Base-by-base conservation (phyloP, 352 stramenopile genomes). In the Pythium aphanidermatum region DNA sequence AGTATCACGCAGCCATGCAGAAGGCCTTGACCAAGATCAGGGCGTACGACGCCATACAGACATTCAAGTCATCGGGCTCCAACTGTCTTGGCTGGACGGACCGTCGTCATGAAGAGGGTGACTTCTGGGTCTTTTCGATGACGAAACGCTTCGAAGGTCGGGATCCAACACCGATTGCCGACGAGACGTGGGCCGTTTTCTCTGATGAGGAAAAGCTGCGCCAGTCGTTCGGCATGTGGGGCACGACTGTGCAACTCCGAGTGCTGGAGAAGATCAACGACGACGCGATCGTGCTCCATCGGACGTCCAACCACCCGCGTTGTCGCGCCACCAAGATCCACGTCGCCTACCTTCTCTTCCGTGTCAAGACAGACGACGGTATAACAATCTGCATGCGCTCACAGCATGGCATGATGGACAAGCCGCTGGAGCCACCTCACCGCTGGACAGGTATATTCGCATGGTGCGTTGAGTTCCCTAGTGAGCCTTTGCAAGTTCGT, bases 361-460 rank as follows among this genome's bases (percentile, higher is more conserved):
- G 74, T 30, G 69, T 86, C 25, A 69, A 65, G 14, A 83, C 71
- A 16, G 62, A 60, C 13, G 66, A 70, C 27, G 74, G 74, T 2
- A 81, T 76, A 20, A 63, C 82, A 21, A 65, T 86, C 30, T 86
- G 74, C 40, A 68, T 74, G 48, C 65, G 70, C 27, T 86, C 71
- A n/a, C n/a, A n/a, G n/a, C 13, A 43, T 59, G 16, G 29, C 35
- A 25, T 42, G 8, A 28, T 59, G 10, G 16, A 59, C 23, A 53
- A 29, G 6, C 26, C 30, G 11, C 35, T 59, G 21, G 36, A 52
- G 14, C 16, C 34, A 5, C 36, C 35, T 5, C 28, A 31, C 8
- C 41, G 41, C 8, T 59, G 51, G 51, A 47, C 43, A 13, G 51
- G 51, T 2, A 59, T 59, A 12, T 59, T 59, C 29, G 53, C 51